These are phyloP conservation scores for Sugiyamaella mastotermitis DNA, from an alignment of 805 yeast genomes.

Conservation along the genomic window DNA sequence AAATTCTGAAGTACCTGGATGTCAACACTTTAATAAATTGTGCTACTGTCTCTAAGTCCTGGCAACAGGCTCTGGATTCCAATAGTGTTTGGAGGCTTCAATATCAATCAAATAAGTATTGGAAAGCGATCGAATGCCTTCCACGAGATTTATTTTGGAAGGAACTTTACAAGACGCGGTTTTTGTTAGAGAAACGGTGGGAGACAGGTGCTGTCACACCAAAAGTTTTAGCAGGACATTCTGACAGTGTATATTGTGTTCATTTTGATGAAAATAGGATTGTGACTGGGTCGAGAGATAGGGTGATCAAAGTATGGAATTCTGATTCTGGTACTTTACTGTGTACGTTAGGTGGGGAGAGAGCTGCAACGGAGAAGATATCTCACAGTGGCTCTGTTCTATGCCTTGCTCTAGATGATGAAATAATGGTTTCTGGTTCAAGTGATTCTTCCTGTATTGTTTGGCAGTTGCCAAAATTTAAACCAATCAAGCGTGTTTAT, in stretches of 20 bases:
- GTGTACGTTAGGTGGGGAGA: conserved; percentile 16
- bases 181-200: conserved; percentile 26
- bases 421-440: conserved; percentile 30
- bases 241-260: conserved; percentile 77
- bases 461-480: conserved; percentile 25
- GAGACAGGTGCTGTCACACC: conserved; percentile 18
- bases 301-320: conserved; percentile 32
- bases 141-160: conserved; percentile 22
- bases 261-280: conserved; percentile 65
- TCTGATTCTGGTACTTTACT: conserved; percentile 17
- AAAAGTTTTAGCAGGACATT: conserved; percentile 49
- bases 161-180: conserved; percentile 21
- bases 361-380: conserved; percentile 1
- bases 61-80: conserved; percentile 16
- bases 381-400: conserved; percentile 30
- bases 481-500: conserved; percentile 21
- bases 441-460: conserved; percentile 29
- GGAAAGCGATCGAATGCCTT: conserved; percentile 7
- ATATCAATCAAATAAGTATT: conserved; percentile 17
- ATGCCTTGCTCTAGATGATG: conserved; percentile 25
- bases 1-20: conserved; percentile 19
- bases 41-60: conserved; percentile 18
- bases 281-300: conserved; percentile 67
- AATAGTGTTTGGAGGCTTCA: conserved; percentile 21
- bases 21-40: conserved; percentile 14